These are phyloP conservation scores for Spencermartinsiella europaea DNA, from an alignment of 805 yeast genomes.

Conservation along the genomic window DNA sequence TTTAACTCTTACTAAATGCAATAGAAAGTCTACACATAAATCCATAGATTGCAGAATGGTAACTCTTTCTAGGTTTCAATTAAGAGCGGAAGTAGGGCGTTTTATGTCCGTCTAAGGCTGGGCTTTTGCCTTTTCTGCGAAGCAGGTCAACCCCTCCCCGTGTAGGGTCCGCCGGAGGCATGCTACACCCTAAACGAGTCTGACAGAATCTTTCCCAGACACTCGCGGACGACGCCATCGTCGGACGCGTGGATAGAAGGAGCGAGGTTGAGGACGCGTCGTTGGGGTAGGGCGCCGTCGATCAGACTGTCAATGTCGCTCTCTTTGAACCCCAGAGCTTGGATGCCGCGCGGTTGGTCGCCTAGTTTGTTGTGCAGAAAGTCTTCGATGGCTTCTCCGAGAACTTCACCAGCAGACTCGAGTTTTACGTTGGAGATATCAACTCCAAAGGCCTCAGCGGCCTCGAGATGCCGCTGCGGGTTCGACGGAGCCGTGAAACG, in stretches of 20 bases:
- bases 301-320: slow-evolving; percentile 34
- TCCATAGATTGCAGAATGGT: no score
- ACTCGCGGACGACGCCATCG: slow-evolving; percentile 27
- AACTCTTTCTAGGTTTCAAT: no score
- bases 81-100: no score
- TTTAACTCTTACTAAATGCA: no score
- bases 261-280: slow-evolving; percentile 35
- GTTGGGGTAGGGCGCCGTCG: slow-evolving; percentile 36
- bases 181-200: no score
- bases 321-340: slow-evolving; percentile 31
- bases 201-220: slow-evolving; percentile 25
- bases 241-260: slow-evolving; percentile 29
- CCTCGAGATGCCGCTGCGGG: slow-evolving; percentile 36
- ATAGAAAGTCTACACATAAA: no score
- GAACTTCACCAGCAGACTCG: slow-evolving; percentile 36
- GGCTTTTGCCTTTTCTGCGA: no score
- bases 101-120: no score
- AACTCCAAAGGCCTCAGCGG: slow-evolving; percentile 35
- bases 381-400: slow-evolving; percentile 33
- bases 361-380: slow-evolving; percentile 32
- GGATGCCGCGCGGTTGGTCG: slow-evolving; percentile 35
- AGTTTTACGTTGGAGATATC: slow-evolving; percentile 32
- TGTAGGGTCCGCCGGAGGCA: no score
- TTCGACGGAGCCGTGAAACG: slow-evolving; percentile 36
- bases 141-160: no score